Percentiles rank a stretch among this genome's conserved stretches.
phyloP scores from a whole-genome alignment of 176 grass and related monocot genomes.

The Puya raimondii region DNA sequence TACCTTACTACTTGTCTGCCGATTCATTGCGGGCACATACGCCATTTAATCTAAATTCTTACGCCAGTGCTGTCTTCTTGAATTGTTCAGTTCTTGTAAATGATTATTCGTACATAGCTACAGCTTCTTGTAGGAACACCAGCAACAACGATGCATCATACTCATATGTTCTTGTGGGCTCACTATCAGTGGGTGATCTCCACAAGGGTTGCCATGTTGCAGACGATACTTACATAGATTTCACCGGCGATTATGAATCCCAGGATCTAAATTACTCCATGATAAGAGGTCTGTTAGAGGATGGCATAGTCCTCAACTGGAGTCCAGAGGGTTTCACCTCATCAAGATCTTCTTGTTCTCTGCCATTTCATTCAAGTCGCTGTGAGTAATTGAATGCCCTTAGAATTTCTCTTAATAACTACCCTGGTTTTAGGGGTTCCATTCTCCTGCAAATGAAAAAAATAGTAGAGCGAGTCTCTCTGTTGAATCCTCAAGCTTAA shows the following conservation, averaged over 20 bases:
- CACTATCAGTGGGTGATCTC: neutral
- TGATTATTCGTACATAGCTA: neutral
- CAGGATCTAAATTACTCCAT: neutral
- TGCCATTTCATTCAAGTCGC: neutral
- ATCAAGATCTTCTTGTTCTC: neutral
- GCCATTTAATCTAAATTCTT: neutral
- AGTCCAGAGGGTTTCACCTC: neutral
- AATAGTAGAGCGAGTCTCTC: too few relatives aligned
- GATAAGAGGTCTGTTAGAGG: neutral
- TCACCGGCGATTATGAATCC: neutral
- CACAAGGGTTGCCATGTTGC: neutral
- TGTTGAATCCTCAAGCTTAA: too few relatives aligned
- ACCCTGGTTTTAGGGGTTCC: too few relatives aligned
- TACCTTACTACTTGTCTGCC: neutral
- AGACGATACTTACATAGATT: neutral
- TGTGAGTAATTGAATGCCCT: neutral
- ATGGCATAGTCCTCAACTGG: neutral
- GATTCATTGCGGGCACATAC: accelerated
- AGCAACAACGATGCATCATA: neutral
- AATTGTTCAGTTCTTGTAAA: neutral
- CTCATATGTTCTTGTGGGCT: neutral
- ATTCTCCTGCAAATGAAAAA: too few relatives aligned
- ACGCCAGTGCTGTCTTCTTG: neutral
- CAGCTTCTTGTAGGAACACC: neutral
- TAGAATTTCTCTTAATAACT: too few relatives aligned